Percentiles rank a stretch among this genome's conserved stretches.
phyloP scores from a whole-genome alignment of 371 early-diverging fungal species.

The Mortierella sp. region DNA sequence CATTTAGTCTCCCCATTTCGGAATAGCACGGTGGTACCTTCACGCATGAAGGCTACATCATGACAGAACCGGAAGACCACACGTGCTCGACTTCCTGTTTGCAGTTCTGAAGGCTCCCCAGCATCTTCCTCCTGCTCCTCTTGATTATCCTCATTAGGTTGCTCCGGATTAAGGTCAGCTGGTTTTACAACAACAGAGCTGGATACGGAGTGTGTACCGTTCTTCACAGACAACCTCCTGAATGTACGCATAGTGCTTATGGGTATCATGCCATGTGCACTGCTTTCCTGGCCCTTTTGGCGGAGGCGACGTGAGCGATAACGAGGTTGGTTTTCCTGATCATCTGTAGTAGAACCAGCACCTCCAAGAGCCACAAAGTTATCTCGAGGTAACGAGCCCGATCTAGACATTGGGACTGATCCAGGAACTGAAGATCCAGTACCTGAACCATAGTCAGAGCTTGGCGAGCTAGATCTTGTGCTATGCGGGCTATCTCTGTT shows the following conservation, averaged over 20 bases:
- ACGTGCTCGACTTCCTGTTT: constrained; percentile 75
- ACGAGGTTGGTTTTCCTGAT: constrained; percentile 13
- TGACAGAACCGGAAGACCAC: constrained; percentile 84
- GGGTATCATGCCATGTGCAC: constrained; percentile 25
- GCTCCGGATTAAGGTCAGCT: background rate
- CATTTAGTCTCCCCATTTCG: constrained; percentile 90
- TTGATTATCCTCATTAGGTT: constrained; percentile 13
- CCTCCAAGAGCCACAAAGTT: background rate
- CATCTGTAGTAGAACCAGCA: background rate
- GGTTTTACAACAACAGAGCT: background rate
- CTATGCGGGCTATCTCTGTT: constrained; percentile 13
- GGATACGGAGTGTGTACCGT: constrained; percentile 4
- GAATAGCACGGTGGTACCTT: constrained; percentile 81
- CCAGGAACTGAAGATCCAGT: constrained; percentile 47
- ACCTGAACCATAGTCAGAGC: constrained; percentile 52
- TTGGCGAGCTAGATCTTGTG: constrained; percentile 32
- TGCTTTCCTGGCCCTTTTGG: background rate
- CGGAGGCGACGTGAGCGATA: constrained; percentile 11
- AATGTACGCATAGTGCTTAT: constrained; percentile 30
- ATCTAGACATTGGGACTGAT: constrained; percentile 38
- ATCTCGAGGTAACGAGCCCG: constrained; percentile 22
- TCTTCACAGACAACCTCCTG: constrained; percentile 12
- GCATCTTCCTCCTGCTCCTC: constrained; percentile 61
- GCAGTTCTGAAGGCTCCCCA: constrained; percentile 25
- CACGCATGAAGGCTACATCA: constrained; percentile 83